These are phyloP conservation scores for Mantamonas sphyraenae DNA, from an alignment of 78 protist species.

Conservation along the genomic window DNA sequence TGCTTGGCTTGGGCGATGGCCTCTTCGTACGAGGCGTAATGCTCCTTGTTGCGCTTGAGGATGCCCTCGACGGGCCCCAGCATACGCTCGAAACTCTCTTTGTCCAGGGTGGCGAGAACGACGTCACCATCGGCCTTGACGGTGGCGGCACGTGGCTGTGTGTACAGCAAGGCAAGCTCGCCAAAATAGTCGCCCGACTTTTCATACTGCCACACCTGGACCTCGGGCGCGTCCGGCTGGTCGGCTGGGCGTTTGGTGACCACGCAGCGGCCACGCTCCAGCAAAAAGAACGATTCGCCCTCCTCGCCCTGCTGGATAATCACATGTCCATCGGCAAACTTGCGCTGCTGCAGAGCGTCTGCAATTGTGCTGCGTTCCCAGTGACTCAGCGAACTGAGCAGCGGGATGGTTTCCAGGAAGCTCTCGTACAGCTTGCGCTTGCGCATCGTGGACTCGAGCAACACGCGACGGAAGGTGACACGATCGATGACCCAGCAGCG, in stretches of 20 bases:
- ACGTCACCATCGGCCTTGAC: constrained; percentile 47
- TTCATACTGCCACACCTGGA: constrained; percentile 35
- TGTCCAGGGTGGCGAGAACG: constrained; percentile 60
- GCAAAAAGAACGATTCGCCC: constrained; percentile 64
- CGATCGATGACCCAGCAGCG: constrained; percentile 68
- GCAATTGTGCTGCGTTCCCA: background rate
- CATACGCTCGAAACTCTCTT: constrained; percentile 59
- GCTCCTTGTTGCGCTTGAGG: constrained; percentile 51
- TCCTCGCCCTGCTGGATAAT: constrained; percentile 56
- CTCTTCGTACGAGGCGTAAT: constrained; percentile 9
- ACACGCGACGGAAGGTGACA: constrained; percentile 54
- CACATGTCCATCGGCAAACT: background rate
- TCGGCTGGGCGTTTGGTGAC: constrained; percentile 18
- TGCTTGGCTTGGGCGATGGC: no score
- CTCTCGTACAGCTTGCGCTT: constrained; percentile 71
- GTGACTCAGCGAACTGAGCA: constrained; percentile 12
- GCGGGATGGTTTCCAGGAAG: constrained; percentile 66
- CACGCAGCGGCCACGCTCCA: constrained; percentile 46
- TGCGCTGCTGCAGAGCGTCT: background rate
- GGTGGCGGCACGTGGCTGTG: constrained; percentile 74
- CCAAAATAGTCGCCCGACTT: constrained; percentile 68
- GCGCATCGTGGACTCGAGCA: constrained; percentile 58
- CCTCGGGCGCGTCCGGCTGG: background rate
- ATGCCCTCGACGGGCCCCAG: constrained; percentile 68
- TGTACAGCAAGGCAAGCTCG: constrained; percentile 64